These are phyloP conservation scores for Rosa lucieae DNA, from an alignment of 306 rosid genomes.

Conservation along the genomic window DNA sequence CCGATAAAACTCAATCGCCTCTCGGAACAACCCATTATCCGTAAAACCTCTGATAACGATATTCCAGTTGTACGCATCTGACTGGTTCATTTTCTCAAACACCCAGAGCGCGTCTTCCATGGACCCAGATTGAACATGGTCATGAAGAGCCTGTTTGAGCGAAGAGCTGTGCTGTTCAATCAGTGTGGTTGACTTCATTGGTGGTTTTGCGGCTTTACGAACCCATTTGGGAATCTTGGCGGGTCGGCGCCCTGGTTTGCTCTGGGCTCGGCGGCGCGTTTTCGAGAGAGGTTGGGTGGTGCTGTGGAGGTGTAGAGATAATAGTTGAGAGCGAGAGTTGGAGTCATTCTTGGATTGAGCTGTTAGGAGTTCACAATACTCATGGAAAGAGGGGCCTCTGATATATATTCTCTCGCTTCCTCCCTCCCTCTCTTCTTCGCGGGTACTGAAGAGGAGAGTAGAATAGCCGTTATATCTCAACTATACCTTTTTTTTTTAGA, in stretches of 20 bases:
- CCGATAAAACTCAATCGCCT: conserved; percentile 38
- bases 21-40: conserved; percentile 35
- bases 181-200: background rate
- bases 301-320: conserved; percentile 19
- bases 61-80: conserved; percentile 44
- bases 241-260: conserved; percentile 13
- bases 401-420: background rate
- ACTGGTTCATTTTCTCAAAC: conserved; percentile 49
- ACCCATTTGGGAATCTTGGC: conserved; percentile 14
- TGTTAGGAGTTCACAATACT: background rate
- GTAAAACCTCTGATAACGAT: conserved; percentile 48
- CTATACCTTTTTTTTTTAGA: too few species aligned
- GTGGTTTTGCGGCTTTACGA: background rate
- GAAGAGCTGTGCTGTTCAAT: conserved; percentile 15
- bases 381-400: background rate
- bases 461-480: background rate
- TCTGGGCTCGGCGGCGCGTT: conserved; percentile 15
- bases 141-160: conserved; percentile 31
- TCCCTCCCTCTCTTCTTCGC: background rate
- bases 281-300: conserved; percentile 17
- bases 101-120: conserved; percentile 46
- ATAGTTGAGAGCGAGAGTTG: conserved; percentile 25
- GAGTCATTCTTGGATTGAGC: conserved; percentile 32
- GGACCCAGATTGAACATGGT: conserved; percentile 34
- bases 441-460: background rate